These are phyloP conservation scores for Hura crepitans DNA, from an alignment of 441 rosid species.

Conservation along the genomic window DNA sequence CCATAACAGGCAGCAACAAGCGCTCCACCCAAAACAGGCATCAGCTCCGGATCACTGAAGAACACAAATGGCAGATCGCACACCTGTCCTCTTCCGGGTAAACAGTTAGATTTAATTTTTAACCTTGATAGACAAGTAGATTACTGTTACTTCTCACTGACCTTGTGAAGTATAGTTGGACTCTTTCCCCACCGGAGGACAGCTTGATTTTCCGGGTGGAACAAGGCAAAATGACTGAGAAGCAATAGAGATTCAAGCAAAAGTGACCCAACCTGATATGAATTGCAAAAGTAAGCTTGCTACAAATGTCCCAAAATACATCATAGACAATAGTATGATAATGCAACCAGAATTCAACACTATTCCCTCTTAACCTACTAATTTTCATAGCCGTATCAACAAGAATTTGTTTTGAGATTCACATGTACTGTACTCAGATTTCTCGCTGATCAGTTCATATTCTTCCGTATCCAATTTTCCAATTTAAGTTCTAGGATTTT, in stretches of 20 bases:
- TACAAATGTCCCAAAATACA: neutral
- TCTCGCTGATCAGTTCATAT: neutral
- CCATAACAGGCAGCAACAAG: conserved; percentile 70
- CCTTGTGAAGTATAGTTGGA: conserved; percentile 86
- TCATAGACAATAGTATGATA: neutral
- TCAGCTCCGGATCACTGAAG: conserved; percentile 70
- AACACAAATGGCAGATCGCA: conserved; percentile 78
- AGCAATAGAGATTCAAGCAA: conserved; percentile 65
- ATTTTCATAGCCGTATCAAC: neutral
- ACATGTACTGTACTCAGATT: neutral
- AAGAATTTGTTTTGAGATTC: neutral
- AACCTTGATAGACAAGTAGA: neutral
- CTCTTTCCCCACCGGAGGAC: conserved; percentile 84
- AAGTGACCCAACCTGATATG: conserved; percentile 59
- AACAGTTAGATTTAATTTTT: conserved; percentile 27
- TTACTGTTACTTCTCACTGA: conserved; percentile 24
- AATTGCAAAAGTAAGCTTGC: conserved; percentile 9
- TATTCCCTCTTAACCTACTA: neutral
- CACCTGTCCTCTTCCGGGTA: conserved; percentile 40
- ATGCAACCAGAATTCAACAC: neutral
- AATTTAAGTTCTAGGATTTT: neutral
- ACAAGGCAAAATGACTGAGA: conserved; percentile 66
- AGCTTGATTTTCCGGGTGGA: conserved; percentile 71
- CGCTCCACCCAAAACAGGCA: conserved; percentile 63
- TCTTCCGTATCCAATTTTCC: conserved; percentile 1